Base-by-base conservation (phyloP, 2,329 filamentous ascomycete species). In the Juglanconis sp. region DNA sequence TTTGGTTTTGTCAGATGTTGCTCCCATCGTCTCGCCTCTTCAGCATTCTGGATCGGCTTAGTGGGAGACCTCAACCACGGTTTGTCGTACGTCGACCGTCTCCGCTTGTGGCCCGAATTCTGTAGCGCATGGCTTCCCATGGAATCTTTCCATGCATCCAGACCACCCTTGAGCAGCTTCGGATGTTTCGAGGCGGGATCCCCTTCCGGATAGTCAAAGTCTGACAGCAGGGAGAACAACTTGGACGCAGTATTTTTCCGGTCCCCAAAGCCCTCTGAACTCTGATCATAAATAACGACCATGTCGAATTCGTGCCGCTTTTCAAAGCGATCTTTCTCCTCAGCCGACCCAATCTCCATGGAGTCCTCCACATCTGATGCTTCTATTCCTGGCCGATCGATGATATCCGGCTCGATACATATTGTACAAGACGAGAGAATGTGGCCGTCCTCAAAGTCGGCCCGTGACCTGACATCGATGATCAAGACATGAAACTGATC, bases 271-370 rank as follows among this genome's bases (percentile, higher is more conserved):
- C 78, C 65, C 73, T 82, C 60, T 69, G 90, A 80, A 71, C 81
- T 63, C 65, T 94, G 84, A 72, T 99, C 92, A 71, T 98, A 96
- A 68, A 96, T 95, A 0, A 99, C 90, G 10, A 99, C 84, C 47
- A 97, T 76, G 66, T 98, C 92, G 67, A 90, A 96, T 59, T 89
- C 81, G 64, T 93, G 83, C 13, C 88, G 83, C 59, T 85, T 78
- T 47, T 85, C 86, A 68, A 96, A 96, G 36, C 91, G 79, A 1
- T 80, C 76, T 66, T 90, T 87, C 71, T 99, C 95, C n/a, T 80
- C 74, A n/a, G 86, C 78, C 0, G 90, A 88, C 0, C 86, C 88
- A 5, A 95, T 74, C 2, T 92, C 80, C 67, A 93, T 80, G 62
- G 87, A 87, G 62, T 92, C 89, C 17, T 78, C 80, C 42, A 89